phyloP scores from a whole-genome alignment of 805 yeast genomes.

The Candida insectalens region DNA sequence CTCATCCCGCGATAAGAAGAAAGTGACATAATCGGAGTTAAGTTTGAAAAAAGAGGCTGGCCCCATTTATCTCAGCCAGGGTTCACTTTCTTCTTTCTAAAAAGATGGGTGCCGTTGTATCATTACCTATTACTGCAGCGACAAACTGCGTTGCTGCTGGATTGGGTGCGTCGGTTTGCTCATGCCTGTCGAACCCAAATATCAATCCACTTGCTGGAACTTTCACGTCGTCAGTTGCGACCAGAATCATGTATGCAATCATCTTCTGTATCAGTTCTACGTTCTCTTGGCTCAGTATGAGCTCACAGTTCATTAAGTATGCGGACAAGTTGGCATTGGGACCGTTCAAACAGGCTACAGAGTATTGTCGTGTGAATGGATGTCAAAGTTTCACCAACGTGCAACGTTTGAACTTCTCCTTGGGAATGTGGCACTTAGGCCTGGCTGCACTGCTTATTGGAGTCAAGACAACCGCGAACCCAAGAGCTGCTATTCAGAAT shows the following conservation, averaged over 20 bases:
- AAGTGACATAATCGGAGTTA: too few species aligned
- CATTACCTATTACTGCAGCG: slow-evolving; percentile 58
- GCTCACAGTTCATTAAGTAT: slow-evolving; percentile 67
- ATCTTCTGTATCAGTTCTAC: slow-evolving; percentile 70
- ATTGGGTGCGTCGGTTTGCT: slow-evolving; percentile 72
- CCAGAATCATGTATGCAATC: slow-evolving; percentile 80
- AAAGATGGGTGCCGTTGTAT: slow-evolving; percentile 57
- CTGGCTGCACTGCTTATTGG: slow-evolving; percentile 62
- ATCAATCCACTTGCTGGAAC: slow-evolving; percentile 32
- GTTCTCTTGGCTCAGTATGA: slow-evolving; percentile 85
- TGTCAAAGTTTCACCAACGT: slow-evolving; percentile 89
- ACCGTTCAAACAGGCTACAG: slow-evolving; percentile 43
- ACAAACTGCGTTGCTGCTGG: slow-evolving; percentile 64
- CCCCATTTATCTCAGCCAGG: neutral
- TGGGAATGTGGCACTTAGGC: slow-evolving; percentile 68
- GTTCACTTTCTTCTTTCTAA: neutral
- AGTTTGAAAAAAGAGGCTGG: neutral
- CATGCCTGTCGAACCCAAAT: slow-evolving; percentile 36
- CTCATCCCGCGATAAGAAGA: too few species aligned
- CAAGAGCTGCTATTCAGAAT: slow-evolving; percentile 78
- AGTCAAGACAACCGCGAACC: slow-evolving; percentile 67
- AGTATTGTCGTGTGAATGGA: slow-evolving; percentile 69
- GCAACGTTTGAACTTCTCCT: slow-evolving; percentile 82
- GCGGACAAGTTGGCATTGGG: slow-evolving; percentile 67
- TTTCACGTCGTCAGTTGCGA: slow-evolving; percentile 62